phyloP scores from a whole-genome alignment of 1,284 basidiomycete genomes.

The Macrocystidia cucumis region DNA sequence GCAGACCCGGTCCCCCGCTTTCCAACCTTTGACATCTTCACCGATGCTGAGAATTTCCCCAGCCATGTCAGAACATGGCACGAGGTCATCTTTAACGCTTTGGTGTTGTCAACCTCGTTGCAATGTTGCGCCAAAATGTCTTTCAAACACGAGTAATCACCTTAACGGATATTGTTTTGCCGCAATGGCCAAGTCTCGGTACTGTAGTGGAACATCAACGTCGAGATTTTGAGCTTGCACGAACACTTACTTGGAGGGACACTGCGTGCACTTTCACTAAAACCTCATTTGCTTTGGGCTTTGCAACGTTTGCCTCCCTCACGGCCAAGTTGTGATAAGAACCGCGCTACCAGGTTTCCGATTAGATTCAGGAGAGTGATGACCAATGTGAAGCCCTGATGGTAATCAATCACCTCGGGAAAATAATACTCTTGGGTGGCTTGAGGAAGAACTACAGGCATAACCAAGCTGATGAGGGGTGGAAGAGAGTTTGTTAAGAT shows the following conservation, averaged over 20 bases:
- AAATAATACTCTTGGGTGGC: conserved; percentile 9
- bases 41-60: conserved; percentile 53
- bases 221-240: background rate
- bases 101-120: background rate
- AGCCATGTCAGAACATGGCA: conserved; percentile 57
- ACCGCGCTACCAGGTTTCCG: conserved; percentile 8
- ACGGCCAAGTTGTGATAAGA: conserved; percentile 24
- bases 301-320: conserved; percentile 19
- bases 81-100: conserved; percentile 21
- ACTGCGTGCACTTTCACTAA: conserved; percentile 44
- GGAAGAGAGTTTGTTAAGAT: too few relatives aligned
- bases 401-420: conserved; percentile 5
- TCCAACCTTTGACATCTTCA: conserved; percentile 39
- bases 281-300: conserved; percentile 31
- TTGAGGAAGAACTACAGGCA: conserved; percentile 6
- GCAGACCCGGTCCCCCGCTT: conserved; percentile 48
- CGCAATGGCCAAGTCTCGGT: conserved; percentile 33
- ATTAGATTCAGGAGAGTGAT: background rate
- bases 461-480: too few relatives aligned
- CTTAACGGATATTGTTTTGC: conserved; percentile 21
- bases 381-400: background rate
- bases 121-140: background rate
- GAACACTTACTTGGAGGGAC: conserved; percentile 30
- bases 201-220: conserved; percentile 17
- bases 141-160: conserved; percentile 2